These are phyloP conservation scores for Ziziphus jujuba DNA, from an alignment of 306 rosid species.

Conservation along the genomic window DNA sequence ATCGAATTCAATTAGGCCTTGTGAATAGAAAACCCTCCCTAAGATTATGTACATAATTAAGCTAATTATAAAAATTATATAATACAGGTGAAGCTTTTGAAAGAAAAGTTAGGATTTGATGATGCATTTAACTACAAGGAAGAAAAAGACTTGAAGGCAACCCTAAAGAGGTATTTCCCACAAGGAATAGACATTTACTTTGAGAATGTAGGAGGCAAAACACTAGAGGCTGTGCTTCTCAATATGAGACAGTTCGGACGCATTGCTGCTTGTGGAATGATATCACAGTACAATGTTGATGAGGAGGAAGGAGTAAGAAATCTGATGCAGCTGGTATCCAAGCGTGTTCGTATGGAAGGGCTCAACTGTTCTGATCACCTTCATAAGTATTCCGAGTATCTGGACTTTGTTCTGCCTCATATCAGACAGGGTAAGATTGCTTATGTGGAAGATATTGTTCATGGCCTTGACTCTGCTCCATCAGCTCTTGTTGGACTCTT, in stretches of 20 bases:
- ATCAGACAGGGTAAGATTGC: background rate
- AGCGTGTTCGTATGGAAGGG: background rate
- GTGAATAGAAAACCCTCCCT: too few species aligned
- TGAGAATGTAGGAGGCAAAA: background rate
- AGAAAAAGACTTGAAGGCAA: background rate
- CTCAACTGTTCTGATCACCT: background rate
- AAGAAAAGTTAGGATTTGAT: background rate
- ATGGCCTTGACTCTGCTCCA: background rate
- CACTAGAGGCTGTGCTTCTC: background rate
- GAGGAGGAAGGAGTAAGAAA: background rate
- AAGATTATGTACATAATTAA: too few species aligned
- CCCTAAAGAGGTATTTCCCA: background rate
- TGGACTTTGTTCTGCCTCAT: background rate
- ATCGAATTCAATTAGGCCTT: too few species aligned
- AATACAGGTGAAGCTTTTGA: background rate
- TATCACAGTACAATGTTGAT: background rate
- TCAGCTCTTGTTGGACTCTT: background rate
- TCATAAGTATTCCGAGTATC: background rate
- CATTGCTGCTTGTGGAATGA: background rate
- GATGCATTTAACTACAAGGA: background rate
- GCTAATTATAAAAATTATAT: too few species aligned
- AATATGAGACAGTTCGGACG: background rate
- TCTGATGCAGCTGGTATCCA: background rate
- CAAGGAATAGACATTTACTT: background rate
- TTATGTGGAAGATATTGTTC: background rate